These are phyloP conservation scores for Kluyveromyces aestuarii DNA, from an alignment of 805 yeast genomes.

Conservation along the genomic window DNA sequence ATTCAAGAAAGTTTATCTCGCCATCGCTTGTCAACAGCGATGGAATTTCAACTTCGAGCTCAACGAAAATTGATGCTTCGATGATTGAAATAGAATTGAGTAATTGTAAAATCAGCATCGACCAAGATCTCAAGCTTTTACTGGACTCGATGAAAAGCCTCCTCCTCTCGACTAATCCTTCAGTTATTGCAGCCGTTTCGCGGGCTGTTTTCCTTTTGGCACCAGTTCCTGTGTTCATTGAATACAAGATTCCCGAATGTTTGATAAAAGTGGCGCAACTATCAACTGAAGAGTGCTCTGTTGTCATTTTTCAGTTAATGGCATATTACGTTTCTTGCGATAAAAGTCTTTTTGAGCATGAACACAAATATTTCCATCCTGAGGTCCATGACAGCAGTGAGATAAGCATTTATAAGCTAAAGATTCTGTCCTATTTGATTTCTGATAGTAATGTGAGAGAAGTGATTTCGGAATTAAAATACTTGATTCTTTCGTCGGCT, in stretches of 20 bases:
- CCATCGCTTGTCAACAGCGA: slow-evolving; percentile 33
- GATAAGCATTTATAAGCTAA: slow-evolving; percentile 44
- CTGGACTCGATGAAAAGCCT: slow-evolving; percentile 39
- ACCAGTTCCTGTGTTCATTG: slow-evolving; percentile 43
- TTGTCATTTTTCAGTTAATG: slow-evolving; percentile 40
- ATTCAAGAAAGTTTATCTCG: slow-evolving; percentile 52
- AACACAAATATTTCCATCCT: slow-evolving; percentile 43
- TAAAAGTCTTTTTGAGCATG: slow-evolving; percentile 28
- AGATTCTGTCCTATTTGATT: slow-evolving; percentile 51
- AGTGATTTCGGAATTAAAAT: slow-evolving; percentile 56
- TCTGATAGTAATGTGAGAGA: slow-evolving; percentile 41
- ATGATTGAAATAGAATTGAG: slow-evolving; percentile 38
- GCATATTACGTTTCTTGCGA: slow-evolving; percentile 27
- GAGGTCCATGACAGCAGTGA: slow-evolving; percentile 44
- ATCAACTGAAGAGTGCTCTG: not conserved
- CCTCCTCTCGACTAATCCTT: slow-evolving; percentile 43
- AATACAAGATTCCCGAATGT: slow-evolving; percentile 40
- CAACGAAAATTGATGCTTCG: slow-evolving; percentile 23
- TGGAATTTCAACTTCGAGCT: slow-evolving; percentile 26
- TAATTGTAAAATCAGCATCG: slow-evolving; percentile 35
- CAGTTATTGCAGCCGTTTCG: slow-evolving; percentile 53
- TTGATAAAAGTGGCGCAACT: slow-evolving; percentile 27
- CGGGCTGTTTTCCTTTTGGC: slow-evolving; percentile 50
- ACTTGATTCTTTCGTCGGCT: slow-evolving; percentile 34
- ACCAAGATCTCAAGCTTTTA: slow-evolving; percentile 51